Conservation (phyloP, 345 rosid species). For the Syzygium jambos region DNA sequence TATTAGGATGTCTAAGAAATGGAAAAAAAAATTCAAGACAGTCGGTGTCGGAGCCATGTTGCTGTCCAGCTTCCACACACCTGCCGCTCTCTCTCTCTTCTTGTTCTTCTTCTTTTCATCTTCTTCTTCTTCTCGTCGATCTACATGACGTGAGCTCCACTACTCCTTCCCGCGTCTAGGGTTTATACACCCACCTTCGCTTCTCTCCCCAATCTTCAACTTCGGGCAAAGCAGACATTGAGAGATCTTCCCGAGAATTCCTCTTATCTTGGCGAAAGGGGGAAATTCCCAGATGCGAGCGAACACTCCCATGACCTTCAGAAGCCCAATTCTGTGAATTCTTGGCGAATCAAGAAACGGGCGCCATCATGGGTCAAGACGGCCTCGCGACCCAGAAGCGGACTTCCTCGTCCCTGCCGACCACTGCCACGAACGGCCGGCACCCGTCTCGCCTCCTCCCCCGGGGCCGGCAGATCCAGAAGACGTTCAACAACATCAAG, state of each 20-base stretch:
- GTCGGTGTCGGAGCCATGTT: neutral
- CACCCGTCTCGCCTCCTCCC: conserved; percentile 24
- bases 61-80: neutral
- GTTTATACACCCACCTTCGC: neutral
- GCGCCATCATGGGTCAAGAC: conserved; percentile 49
- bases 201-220: neutral
- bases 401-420: conserved; percentile 30
- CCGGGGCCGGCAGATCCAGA: conserved; percentile 82
- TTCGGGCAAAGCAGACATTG: neutral
- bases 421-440: conserved; percentile 36
- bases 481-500: conserved; percentile 83
- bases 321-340: neutral
- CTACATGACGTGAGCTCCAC: neutral
- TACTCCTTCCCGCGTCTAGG: neutral
- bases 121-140: neutral
- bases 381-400: conserved; percentile 61
- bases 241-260: neutral
- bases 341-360: neutral
- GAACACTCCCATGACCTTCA: neutral
- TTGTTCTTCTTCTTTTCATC: neutral
- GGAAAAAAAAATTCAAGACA: neutral
- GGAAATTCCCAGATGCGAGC: neutral
- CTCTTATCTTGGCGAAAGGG: neutral
- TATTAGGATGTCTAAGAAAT: neutral
- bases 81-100: neutral